Base-by-base conservation (phyloP, 441 rosid genomes). In the Corymbia citriodora region DNA sequence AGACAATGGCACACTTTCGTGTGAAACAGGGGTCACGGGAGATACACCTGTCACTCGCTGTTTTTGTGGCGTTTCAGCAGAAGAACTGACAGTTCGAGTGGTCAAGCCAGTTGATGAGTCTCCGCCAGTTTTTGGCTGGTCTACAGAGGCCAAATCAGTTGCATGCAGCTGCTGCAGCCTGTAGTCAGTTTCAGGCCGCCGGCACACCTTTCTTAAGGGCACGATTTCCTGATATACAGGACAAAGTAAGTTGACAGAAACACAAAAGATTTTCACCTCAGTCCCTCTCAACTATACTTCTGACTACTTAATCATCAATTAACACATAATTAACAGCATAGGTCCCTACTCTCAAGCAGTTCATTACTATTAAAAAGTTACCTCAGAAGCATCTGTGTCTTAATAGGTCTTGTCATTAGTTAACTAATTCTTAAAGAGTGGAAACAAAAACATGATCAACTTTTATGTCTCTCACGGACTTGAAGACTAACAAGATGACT, bases 121-220 rank as follows among this genome's bases (percentile, higher is more conserved):
- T 23, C 50, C 40, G 49, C 89, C 89, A 70, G 93, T 57, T 93
- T 95, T 96, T 93, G 89, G 95, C 91, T 93, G 97, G 87, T 94
- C 94, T 6, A 90, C 63, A 81, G 90, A 55, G 90, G 90, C 81
- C 10, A 93, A 90, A 83, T 95, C 97, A 88, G 92, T 95, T 68
- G 96, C 96, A 90, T 98, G 96, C 91, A 98, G 99, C 94, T 97
- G 99, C 86, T 96, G 99, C 92, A 97, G 93, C 93, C 99, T 95
- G 93, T 96, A 96, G 93, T 97, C 99, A 70, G 99, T 96, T 94
- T 96, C 99, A n/a, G 99, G 98, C 92, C 99, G 95, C 54, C 99
- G 95, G 90, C 99, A 98, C 88, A 97, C 92, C 94, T 97, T 97
- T 90, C 98, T 95, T 90, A 98, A 92, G 7, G 99, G 99, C 94